Evolutionary conservation across 768 basidiomycete species (phyloP).

Genomic region (Calocera viscosa): DNA sequence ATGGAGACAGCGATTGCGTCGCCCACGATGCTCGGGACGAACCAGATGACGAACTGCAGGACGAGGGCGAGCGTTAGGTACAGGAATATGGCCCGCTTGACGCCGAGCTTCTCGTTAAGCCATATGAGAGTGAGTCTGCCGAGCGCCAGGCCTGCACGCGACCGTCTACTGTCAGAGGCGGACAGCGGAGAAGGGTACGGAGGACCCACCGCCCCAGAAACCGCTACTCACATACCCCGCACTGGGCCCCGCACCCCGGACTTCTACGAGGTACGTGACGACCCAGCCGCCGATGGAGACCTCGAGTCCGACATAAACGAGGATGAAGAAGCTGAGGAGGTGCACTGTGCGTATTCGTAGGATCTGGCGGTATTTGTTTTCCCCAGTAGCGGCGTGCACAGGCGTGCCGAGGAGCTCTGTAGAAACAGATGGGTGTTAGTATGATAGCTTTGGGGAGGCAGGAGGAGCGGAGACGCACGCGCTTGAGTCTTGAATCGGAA

Average conservation of each 20-base stretch:
- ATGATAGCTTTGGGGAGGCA: too few species aligned
- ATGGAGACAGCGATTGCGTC: constrained; percentile 52
- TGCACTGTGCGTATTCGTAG: constrained; percentile 22
- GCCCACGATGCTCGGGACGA: constrained; percentile 49
- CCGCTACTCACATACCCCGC: constrained; percentile 27
- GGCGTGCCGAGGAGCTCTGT: background rate
- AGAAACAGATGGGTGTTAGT: background rate
- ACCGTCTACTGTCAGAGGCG: too few species aligned
- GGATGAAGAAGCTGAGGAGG: constrained; percentile 25
- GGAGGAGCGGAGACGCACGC: too few species aligned
- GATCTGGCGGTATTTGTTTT: constrained; percentile 16
- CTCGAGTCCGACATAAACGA: constrained; percentile 31
- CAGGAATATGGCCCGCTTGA: constrained; percentile 29
- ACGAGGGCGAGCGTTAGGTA: constrained; percentile 31
- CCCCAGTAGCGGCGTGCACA: background rate
- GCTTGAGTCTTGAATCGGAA: background rate
- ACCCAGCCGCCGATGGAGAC: constrained; percentile 28
- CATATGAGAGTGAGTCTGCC: constrained; percentile 43
- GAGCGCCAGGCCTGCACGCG: constrained; percentile 28
- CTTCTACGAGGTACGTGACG: constrained; percentile 18
- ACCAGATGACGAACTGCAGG: constrained; percentile 59
- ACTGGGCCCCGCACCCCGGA: constrained; percentile 16
- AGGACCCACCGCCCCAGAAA: constrained; percentile 26
- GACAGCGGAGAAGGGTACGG: too few species aligned
- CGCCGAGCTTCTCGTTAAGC: constrained; percentile 36